Base-by-base conservation (phyloP, 75 land plant species). In the Gnetum montanum region DNA sequence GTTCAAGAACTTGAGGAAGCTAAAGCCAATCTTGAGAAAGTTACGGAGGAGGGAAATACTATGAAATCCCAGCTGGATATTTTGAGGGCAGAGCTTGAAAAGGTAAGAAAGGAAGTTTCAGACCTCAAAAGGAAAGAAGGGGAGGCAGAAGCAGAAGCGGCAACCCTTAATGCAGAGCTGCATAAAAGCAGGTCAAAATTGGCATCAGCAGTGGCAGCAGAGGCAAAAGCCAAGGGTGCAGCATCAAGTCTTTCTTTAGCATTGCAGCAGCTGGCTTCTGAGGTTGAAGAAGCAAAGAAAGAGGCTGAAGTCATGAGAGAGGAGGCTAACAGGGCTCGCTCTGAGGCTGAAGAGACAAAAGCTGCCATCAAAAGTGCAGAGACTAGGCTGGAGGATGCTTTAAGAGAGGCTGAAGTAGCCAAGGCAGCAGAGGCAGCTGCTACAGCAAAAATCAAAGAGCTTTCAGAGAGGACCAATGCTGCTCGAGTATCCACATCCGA, bases 391-490 rank as follows among this genome's bases (percentile, higher is more conserved):
- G 57, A 54, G 35, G 56, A 40, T 61, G 86, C 86, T 12, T 49
- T 72, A 23, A 57, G 57, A 31, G 85, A 84, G 68, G 76, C 80
- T 45, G 85, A 84, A 43, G 70, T 56, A 46, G 89, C 93, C 15
- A 88, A 84, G 55, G 76, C 57, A 13, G 84, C 80, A 34, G 88
- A 88, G 60, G 35, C 69, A 13, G 68, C 34, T 22, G 89, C 81
- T 11, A 62, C 74, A 36, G 66, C 50, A 33, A 71, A 71, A 37
- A 60, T 81, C 27, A 80, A 70, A 56, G 13, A 34, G 0, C 54
- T 85, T 20, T 71, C 84, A 25, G 74, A 76, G 27, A 70, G 58
- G 68, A 63, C 69, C 13, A 62, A 70, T 59, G 77, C 70, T 54
- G 64, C 69, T 36, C 70, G 78, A 0, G 38, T 75, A 19, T 79